Percentiles rank a stretch among this genome's conserved stretches.
These are phyloP conservation scores for Mitragyna speciosa DNA, from an alignment of 257 asterid species.

Conservation along the genomic window DNA sequence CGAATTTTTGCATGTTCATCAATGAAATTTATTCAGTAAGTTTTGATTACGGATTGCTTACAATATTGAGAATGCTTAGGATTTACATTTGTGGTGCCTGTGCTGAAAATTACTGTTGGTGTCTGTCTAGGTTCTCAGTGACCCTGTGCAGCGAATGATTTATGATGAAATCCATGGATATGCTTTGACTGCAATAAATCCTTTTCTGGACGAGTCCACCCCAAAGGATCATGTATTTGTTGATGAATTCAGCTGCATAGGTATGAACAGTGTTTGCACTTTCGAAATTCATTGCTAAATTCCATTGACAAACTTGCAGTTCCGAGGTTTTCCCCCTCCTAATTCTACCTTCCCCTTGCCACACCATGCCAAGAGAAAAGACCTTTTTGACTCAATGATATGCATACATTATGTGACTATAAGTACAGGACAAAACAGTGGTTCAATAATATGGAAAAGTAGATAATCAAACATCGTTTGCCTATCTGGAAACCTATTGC, in stretches of 20 bases:
- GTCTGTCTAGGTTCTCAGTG: slow-evolving; percentile 86
- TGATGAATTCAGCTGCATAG: slow-evolving; percentile 99
- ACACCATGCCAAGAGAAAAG: neutral
- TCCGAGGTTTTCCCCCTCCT: neutral
- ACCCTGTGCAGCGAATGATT: slow-evolving; percentile 90
- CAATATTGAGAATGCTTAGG: neutral
- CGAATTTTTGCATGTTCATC: slow-evolving; percentile 92
- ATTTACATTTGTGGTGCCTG: neutral
- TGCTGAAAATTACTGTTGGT: slow-evolving; percentile 25
- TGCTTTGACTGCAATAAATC: slow-evolving; percentile 80
- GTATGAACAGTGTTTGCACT: slow-evolving; percentile 29
- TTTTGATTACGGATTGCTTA: slow-evolving; percentile 14
- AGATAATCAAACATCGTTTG: no score
- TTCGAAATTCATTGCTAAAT: neutral
- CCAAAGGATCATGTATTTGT: slow-evolving; percentile 84
- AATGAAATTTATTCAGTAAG: slow-evolving; percentile 87
- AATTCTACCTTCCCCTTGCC: neutral
- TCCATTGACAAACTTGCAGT: neutral
- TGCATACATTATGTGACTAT: no score
- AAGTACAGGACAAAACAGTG: no score
- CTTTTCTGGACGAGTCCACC: slow-evolving; percentile 74
- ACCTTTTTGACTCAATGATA: neutral
- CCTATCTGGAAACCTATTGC: no score
- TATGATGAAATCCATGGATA: slow-evolving; percentile 98
- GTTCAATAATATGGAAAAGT: no score